These are phyloP conservation scores for Lecanoromycetidae sp. DNA, from an alignment of 2,329 filamentous ascomycete species.

Conservation along the genomic window DNA sequence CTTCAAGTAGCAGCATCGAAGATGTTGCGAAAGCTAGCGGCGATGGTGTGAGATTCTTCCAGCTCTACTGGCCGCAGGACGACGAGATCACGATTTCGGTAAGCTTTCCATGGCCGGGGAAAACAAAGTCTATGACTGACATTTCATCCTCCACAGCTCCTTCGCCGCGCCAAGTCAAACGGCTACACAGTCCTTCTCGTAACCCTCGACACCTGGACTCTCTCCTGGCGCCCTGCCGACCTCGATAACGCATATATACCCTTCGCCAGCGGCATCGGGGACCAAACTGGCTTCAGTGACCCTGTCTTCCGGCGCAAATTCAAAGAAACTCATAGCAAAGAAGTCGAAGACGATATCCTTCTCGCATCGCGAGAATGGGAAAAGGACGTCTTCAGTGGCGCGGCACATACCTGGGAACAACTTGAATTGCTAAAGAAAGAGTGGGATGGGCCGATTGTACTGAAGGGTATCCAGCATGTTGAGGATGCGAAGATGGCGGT, in stretches of 20 bases:
- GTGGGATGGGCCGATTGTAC: constrained; percentile 53
- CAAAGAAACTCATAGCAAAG: constrained; percentile 35
- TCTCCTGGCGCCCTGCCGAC: constrained; percentile 58
- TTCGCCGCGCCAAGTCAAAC: constrained; percentile 47
- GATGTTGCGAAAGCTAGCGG: constrained; percentile 50
- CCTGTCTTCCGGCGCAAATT: constrained; percentile 52
- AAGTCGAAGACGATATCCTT: constrained; percentile 37
- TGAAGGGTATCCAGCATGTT: constrained; percentile 46
- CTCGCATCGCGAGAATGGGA: constrained; percentile 44
- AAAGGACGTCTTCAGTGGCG: constrained; percentile 40
- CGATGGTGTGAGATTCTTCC: constrained; percentile 53
- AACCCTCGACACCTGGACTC: constrained; percentile 58
- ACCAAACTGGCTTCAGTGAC: constrained; percentile 52
- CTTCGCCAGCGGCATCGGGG: constrained; percentile 48
- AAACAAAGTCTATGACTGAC: no score
- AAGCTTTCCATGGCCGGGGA: background rate
- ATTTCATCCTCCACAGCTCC: constrained; percentile 27
- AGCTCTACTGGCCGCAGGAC: constrained; percentile 61
- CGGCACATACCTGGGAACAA: constrained; percentile 49
- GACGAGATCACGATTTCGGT: constrained; percentile 51
- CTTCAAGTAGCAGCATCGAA: constrained; percentile 52
- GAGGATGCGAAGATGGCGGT: constrained; percentile 36
- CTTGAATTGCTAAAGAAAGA: constrained; percentile 45
- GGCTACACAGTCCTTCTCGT: constrained; percentile 58
- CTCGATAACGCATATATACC: constrained; percentile 49